phyloP scores from a whole-genome alignment of 345 rosid genomes.

The Citrus mangshanensis region DNA sequence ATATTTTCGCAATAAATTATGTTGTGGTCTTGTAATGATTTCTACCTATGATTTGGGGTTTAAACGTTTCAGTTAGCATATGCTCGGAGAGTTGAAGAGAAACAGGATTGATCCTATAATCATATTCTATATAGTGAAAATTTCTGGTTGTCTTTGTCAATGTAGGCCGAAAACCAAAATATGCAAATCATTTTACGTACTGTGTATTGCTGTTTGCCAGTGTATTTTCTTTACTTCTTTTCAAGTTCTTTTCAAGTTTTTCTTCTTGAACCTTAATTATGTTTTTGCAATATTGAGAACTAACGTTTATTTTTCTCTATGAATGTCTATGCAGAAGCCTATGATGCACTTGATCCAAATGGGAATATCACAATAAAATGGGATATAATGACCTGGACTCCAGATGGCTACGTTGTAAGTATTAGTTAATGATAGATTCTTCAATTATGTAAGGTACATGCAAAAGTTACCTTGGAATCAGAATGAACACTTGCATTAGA shows the following conservation, averaged over 20 bases:
- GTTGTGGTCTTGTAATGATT: neutral
- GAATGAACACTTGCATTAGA: neutral
- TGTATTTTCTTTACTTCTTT: neutral
- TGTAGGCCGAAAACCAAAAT: neutral
- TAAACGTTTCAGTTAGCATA: neutral
- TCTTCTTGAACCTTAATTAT: neutral
- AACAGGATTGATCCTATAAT: neutral
- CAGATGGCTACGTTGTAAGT: conserved; percentile 97
- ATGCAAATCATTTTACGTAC: neutral
- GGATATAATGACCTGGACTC: conserved; percentile 88
- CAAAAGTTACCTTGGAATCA: neutral
- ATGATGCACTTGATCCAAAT: conserved; percentile 84
- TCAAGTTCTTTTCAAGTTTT: neutral
- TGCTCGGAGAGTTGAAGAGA: neutral
- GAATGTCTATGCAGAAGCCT: conserved; percentile 58
- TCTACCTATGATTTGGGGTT: neutral
- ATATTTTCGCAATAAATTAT: neutral
- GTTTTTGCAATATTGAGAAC: conserved; percentile 8
- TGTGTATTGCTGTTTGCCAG: neutral
- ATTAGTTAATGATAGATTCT: neutral
- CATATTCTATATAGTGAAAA: neutral
- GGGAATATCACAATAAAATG: conserved; percentile 96
- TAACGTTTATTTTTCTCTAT: conserved; percentile 5
- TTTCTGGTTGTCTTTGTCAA: neutral
- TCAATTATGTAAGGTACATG: neutral